Evolutionary conservation across 1,139 yeast genomes (phyloP).

Genomic region (Pichia sp.): DNA sequence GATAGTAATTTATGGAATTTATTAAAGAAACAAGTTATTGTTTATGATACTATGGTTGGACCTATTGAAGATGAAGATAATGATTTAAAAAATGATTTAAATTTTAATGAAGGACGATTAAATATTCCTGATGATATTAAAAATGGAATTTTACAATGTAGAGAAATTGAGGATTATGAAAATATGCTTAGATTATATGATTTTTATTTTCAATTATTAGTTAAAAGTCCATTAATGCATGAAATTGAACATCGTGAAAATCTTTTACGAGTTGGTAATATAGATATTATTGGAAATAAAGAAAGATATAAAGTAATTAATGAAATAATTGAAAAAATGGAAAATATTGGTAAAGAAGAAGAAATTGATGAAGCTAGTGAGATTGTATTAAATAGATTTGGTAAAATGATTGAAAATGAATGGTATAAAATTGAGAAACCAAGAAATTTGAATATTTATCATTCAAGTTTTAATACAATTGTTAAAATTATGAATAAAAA

Average conservation of each 20-base stretch:
- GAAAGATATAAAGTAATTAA: background rate
- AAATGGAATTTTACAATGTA: conserved; percentile 5
- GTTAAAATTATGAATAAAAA: background rate
- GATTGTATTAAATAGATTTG: background rate
- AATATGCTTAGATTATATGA: conserved; percentile 10
- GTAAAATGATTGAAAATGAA: conserved; percentile 1
- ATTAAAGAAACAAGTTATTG: conserved; percentile 1
- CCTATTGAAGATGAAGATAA: conserved; percentile 1
- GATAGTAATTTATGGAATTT: conserved; percentile 1
- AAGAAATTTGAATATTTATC: conserved; percentile 4
- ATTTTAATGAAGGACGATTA: background rate
- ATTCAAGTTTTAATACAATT: background rate
- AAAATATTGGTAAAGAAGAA: background rate
- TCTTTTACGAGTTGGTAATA: background rate
- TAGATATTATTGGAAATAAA: conserved; percentile 4
- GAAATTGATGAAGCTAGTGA: background rate
- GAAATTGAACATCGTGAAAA: conserved; percentile 4
- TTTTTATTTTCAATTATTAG: conserved; percentile 5
- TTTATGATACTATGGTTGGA: conserved; percentile 5
- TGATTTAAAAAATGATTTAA: conserved; percentile 1
- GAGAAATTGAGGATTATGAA: conserved; percentile 4
- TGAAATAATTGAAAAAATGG: conserved; percentile 1
- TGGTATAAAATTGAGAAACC: conserved; percentile 13
- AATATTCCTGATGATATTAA: conserved; percentile 2
- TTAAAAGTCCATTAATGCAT: background rate